Conservation (phyloP, 2,329 filamentous ascomycete species). For the Hypoxylon sp. region DNA sequence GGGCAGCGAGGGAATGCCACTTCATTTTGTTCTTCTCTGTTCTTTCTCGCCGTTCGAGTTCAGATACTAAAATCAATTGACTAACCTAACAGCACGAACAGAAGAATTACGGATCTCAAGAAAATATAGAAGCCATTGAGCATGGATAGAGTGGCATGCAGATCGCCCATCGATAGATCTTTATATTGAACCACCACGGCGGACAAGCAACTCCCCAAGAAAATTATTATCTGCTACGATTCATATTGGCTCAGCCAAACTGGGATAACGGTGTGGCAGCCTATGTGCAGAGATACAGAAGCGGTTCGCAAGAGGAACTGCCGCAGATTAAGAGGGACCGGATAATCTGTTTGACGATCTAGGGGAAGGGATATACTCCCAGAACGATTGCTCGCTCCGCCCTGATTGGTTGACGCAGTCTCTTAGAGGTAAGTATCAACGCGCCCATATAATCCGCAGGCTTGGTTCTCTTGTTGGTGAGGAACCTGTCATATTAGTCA, state of each 20-base stretch:
- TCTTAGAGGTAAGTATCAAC: background rate
- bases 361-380: conserved; percentile 35
- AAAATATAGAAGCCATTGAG: background rate
- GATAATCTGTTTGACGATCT: conserved; percentile 32
- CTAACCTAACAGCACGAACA: background rate
- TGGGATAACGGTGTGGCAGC: background rate
- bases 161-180: background rate
- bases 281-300: conserved; percentile 12
- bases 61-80: background rate
- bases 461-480: conserved; percentile 5
- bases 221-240: background rate
- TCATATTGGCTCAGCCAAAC: background rate
- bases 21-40: conserved; percentile 25
- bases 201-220: conserved; percentile 5
- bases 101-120: background rate
- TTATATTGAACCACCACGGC: conserved; percentile 15
- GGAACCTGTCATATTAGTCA: background rate
- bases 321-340: conserved; percentile 38
- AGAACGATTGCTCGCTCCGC: conserved; percentile 9
- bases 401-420: conserved; percentile 22
- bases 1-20: conserved; percentile 24
- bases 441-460: conserved; percentile 6
- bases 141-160: background rate
- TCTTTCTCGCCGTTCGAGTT: background rate
- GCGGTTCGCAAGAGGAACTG: conserved; percentile 34